phyloP scores from a whole-genome alignment of 176 grass and related monocot genomes.

The Oryza rufipogon region DNA sequence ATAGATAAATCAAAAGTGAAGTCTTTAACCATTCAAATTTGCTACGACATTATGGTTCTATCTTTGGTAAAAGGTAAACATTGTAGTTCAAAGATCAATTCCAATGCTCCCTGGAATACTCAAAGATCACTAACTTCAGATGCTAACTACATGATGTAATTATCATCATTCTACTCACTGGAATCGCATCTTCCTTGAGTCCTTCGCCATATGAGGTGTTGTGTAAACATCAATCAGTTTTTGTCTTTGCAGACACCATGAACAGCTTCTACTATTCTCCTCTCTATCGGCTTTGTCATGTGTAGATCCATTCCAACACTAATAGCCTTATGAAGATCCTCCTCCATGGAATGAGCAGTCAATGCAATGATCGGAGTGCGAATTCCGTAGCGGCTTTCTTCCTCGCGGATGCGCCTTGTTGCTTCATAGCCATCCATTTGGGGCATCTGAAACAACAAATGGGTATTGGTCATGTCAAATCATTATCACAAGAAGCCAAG shows the following conservation, averaged over 20 bases:
- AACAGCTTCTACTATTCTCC: constrained; percentile 44
- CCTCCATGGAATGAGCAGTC: constrained; percentile 50
- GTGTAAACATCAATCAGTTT: neutral
- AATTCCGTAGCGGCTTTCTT: constrained; percentile 54
- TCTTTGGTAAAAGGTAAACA: neutral
- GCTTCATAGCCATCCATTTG: constrained; percentile 82
- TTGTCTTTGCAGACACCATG: neutral
- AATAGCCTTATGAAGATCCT: constrained; percentile 43
- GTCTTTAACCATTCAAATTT: neutral
- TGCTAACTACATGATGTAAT: constrained; percentile 11
- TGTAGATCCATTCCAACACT: constrained; percentile 64
- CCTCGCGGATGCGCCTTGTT: constrained; percentile 61
- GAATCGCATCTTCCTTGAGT: too few relatives aligned
- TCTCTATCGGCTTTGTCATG: constrained; percentile 56
- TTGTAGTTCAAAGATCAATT: constrained; percentile 2
- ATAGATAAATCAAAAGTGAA: neutral
- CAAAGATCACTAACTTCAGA: neutral
- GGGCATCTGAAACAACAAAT: constrained; percentile 57
- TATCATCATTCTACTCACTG: neutral
- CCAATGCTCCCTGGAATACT: neutral
- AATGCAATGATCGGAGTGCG: constrained; percentile 71
- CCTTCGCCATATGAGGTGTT: neutral
- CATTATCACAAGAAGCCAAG: neutral
- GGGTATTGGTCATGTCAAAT: neutral
- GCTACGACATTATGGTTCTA: neutral